Conservation (phyloP, 495 filamentous ascomycete genomes). For the Lasiosphaeria ovina region DNA sequence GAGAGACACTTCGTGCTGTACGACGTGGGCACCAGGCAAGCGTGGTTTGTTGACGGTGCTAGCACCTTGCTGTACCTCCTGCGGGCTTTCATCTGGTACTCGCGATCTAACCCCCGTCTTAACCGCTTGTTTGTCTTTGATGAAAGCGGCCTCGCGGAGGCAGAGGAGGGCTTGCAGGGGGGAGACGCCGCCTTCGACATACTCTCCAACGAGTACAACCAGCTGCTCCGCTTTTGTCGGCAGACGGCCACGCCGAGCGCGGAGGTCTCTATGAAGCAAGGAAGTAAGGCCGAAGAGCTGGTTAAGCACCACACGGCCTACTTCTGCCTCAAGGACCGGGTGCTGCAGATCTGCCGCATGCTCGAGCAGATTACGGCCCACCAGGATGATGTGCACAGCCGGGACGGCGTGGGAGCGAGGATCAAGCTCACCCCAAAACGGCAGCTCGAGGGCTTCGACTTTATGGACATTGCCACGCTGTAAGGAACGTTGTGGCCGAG, state of each 20-base stretch:
- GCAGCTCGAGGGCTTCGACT: background rate
- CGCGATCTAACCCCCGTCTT: background rate
- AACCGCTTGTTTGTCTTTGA: background rate
- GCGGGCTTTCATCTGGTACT: background rate
- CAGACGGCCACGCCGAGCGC: background rate
- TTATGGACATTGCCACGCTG: background rate
- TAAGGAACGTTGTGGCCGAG: background rate
- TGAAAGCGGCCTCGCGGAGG: background rate
- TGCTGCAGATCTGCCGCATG: background rate
- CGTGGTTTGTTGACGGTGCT: background rate
- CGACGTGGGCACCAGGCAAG: background rate
- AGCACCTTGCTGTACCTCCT: background rate
- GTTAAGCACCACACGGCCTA: background rate
- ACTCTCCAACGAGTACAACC: background rate
- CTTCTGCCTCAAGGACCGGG: background rate
- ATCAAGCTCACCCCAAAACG: background rate
- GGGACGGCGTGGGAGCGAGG: background rate
- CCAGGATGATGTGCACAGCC: background rate
- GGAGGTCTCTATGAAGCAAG: background rate
- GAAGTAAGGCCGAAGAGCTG: background rate
- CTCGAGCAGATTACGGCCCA: background rate
- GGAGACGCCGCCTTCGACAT: background rate
- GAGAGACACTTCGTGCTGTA: background rate
- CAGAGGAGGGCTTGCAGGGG: background rate
- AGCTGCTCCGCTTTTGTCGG: background rate